Conservation (phyloP, 208 protist species). For the Herpetomonas samuelpessoai region DNA sequence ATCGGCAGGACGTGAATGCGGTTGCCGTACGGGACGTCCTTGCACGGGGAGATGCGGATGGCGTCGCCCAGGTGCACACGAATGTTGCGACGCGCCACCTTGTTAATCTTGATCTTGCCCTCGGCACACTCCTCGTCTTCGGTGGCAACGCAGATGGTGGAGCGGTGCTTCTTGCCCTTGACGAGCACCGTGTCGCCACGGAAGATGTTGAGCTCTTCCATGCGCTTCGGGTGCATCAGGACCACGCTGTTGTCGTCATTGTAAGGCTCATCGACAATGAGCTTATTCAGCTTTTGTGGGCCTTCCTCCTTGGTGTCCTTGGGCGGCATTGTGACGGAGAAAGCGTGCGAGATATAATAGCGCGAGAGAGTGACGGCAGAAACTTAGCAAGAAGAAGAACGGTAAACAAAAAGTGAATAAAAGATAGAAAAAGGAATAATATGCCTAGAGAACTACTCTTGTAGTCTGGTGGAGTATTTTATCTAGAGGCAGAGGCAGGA, state of each 20-base stretch:
- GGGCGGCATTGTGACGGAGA: not conserved
- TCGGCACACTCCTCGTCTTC: slow-evolving; percentile 92
- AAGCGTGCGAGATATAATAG: not conserved
- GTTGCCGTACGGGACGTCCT: slow-evolving; percentile 98
- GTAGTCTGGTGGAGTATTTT: too few species aligned
- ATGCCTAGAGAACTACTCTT: slow-evolving; percentile 6
- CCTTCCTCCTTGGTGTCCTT: slow-evolving; percentile 2
- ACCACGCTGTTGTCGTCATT: slow-evolving; percentile 99
- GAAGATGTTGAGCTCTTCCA: slow-evolving; percentile 99
- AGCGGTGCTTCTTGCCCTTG: slow-evolving; percentile 98
- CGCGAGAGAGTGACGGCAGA: not conserved
- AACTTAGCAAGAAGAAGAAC: slow-evolving; percentile 1
- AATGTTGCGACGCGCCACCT: slow-evolving; percentile 99
- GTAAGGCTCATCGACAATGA: slow-evolving; percentile 97
- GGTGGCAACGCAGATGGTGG: slow-evolving; percentile 98
- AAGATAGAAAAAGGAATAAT: slow-evolving; percentile 16
- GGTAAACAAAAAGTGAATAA: slow-evolving; percentile 3
- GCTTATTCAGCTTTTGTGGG: slow-evolving; percentile 90
- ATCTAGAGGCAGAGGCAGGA: too few species aligned
- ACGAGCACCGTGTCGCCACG: slow-evolving; percentile 97
- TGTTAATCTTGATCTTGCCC: slow-evolving; percentile 99
- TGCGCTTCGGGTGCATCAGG: slow-evolving; percentile 92
- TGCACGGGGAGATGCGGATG: slow-evolving; percentile 94
- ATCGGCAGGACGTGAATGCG: slow-evolving; percentile 99
- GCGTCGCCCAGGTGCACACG: slow-evolving; percentile 98